Conservation (phyloP, 1,139 yeast species). For the Suhomyces choctaworum region DNA sequence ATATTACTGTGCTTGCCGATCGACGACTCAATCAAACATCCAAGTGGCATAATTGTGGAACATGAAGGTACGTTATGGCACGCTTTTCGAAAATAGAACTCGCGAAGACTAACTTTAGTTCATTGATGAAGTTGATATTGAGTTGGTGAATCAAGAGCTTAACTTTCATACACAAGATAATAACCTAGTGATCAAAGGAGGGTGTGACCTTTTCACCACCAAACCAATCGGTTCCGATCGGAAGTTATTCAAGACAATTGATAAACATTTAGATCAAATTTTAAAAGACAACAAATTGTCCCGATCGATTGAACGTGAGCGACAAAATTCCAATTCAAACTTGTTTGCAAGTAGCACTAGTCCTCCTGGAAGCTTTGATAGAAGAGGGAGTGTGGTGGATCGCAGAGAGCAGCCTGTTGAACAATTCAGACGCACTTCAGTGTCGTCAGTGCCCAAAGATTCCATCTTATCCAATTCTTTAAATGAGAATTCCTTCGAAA, state of each 20-base stretch:
- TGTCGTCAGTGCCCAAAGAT: constrained; percentile 11
- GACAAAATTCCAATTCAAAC: constrained; percentile 39
- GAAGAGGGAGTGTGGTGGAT: constrained; percentile 26
- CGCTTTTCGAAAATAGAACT: background rate
- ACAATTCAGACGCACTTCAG: constrained; percentile 14
- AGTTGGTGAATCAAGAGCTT: constrained; percentile 81
- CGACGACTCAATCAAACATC: too few relatives aligned
- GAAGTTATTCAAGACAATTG: constrained; percentile 83
- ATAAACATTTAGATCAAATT: constrained; percentile 70
- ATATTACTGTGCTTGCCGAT: too few relatives aligned
- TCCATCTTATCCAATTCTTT: constrained; percentile 22
- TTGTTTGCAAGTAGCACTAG: constrained; percentile 41
- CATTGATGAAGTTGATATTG: constrained; percentile 89
- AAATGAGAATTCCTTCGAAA: constrained; percentile 24
- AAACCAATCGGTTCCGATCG: constrained; percentile 90
- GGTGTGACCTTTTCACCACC: constrained; percentile 91
- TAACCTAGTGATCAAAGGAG: constrained; percentile 73
- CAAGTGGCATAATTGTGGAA: too few relatives aligned
- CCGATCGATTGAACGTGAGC: constrained; percentile 42
- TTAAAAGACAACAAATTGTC: constrained; percentile 56
- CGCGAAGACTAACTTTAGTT: constrained; percentile 51
- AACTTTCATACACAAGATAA: constrained; percentile 87
- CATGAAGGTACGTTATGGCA: constrained; percentile 21
- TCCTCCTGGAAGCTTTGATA: constrained; percentile 20
- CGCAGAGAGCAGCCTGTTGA: constrained; percentile 29